Percentiles rank a stretch among this genome's conserved stretches.
Evolutionary conservation across 176 grass and related monocot genomes (phyloP).

Genomic region (Triticum timopheevii): DNA sequence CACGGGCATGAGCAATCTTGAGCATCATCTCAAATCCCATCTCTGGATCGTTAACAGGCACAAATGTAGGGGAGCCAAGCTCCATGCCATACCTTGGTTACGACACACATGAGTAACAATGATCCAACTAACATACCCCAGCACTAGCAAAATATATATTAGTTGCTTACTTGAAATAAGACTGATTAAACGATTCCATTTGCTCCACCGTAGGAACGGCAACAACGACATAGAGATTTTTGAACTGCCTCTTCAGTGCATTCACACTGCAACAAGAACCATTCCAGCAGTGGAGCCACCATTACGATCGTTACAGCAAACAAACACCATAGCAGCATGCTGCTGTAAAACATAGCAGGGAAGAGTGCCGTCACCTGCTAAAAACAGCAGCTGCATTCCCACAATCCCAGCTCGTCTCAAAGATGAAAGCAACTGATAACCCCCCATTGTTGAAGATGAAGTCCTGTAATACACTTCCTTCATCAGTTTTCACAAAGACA

Average conservation of each 20-base stretch:
- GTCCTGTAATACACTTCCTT: background rate
- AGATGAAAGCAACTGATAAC: slow-evolving; percentile 70
- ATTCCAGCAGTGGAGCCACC: background rate
- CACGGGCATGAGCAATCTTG: slow-evolving; percentile 82
- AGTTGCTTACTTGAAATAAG: slow-evolving; percentile 62
- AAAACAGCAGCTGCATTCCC: slow-evolving; percentile 49
- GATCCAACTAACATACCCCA: background rate
- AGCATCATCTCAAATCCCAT: slow-evolving; percentile 94
- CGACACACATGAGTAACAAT: background rate
- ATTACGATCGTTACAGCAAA: background rate
- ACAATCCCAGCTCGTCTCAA: slow-evolving; percentile 62
- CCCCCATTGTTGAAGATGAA: slow-evolving; percentile 19
- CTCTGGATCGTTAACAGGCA: slow-evolving; percentile 63
- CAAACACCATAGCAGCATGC: background rate
- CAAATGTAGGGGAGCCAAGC: slow-evolving; percentile 72
- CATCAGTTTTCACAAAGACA: background rate
- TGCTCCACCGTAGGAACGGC: slow-evolving; percentile 61
- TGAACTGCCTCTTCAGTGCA: slow-evolving; percentile 75
- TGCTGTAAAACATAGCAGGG: background rate
- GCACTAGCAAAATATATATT: background rate
- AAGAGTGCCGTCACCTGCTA: background rate
- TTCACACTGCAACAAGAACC: slow-evolving; percentile 31
- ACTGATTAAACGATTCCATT: slow-evolving; percentile 70
- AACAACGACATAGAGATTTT: slow-evolving; percentile 67
- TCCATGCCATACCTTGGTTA: slow-evolving; percentile 57